phyloP scores from a whole-genome alignment of 2,329 filamentous ascomycete genomes.

The Dactylella cylindrospora region DNA sequence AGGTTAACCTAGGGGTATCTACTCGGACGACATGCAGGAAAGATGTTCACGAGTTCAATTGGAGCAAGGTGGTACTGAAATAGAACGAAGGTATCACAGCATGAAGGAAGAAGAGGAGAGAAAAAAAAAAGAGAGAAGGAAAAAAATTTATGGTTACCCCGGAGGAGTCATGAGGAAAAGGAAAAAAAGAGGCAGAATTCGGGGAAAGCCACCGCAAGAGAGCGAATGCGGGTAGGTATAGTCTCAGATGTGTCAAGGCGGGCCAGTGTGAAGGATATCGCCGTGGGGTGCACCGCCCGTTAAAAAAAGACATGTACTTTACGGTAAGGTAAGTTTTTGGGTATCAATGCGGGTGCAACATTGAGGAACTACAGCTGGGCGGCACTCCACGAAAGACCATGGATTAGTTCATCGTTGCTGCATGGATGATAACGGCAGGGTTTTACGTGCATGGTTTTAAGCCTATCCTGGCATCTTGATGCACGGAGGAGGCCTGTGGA shows the following conservation, averaged over 20 bases:
- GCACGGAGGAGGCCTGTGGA: conserved; percentile 33
- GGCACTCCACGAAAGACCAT: no score
- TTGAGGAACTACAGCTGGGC: no score
- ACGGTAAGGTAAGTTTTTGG: no score
- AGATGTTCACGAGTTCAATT: no score
- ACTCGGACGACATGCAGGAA: no score
- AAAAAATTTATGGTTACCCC: neutral
- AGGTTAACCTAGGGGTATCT: no score
- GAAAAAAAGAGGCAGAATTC: conserved; percentile 24
- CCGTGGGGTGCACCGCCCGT: conserved; percentile 35
- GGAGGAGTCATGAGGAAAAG: conserved; percentile 3
- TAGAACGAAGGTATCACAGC: conserved; percentile 9
- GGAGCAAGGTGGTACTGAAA: no score
- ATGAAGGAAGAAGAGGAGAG: conserved; percentile 11
- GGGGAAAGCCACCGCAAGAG: conserved; percentile 13
- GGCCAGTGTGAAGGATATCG: conserved; percentile 27
- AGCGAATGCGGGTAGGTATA: conserved; percentile 28
- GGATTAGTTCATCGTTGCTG: neutral
- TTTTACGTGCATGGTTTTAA: conserved; percentile 14
- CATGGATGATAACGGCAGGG: conserved; percentile 1
- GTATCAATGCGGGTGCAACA: no score
- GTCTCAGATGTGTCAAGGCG: conserved; percentile 42
- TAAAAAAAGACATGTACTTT: no score
- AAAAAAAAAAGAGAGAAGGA: conserved; percentile 15
- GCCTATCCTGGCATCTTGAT: conserved; percentile 14